A percentile compares a stretch with the other conserved stretches of the same genome.
Conservation (phyloP, 352 stramenopile species). For the Phytophthora litchii region DNA sequence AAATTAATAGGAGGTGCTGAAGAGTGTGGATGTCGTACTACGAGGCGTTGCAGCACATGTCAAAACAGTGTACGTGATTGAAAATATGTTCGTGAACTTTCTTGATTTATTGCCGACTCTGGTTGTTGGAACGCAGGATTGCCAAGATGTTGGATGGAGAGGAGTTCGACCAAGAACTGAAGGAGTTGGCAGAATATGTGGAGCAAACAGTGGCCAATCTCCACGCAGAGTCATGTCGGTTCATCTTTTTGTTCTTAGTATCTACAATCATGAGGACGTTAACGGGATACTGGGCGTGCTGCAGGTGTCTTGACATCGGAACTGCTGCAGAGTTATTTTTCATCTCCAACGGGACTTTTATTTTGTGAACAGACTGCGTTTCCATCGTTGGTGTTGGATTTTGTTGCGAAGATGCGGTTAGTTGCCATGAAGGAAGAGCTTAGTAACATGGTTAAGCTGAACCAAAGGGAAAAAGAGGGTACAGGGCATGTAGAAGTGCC, state of each 20-base stretch:
- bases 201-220: conserved; percentile 49
- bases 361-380: conserved; percentile 79
- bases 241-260: background rate
- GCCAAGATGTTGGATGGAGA: conserved; percentile 46
- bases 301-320: conserved; percentile 45
- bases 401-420: conserved; percentile 58
- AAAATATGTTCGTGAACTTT: no score
- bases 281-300: background rate
- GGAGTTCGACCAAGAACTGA: conserved; percentile 44
- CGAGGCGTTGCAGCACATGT: conserved; percentile 53
- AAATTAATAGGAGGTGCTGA: conserved; percentile 46
- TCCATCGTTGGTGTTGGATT: conserved; percentile 70
- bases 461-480: background rate
- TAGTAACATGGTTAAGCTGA: conserved; percentile 17
- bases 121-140: conserved; percentile 40
- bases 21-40: conserved; percentile 60
- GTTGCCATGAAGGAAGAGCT: conserved; percentile 59
- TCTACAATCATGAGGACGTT: background rate
- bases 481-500: background rate
- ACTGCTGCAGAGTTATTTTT: conserved; percentile 60
- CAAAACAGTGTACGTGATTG: conserved; percentile 61
- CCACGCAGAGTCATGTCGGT: conserved; percentile 52
- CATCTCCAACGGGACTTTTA: conserved; percentile 35
- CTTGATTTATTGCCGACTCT: no score
- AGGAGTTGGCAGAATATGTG: conserved; percentile 49